Evolutionary conservation across 768 basidiomycete genomes (phyloP).

Genomic region (Suillus subalutaceus): DNA sequence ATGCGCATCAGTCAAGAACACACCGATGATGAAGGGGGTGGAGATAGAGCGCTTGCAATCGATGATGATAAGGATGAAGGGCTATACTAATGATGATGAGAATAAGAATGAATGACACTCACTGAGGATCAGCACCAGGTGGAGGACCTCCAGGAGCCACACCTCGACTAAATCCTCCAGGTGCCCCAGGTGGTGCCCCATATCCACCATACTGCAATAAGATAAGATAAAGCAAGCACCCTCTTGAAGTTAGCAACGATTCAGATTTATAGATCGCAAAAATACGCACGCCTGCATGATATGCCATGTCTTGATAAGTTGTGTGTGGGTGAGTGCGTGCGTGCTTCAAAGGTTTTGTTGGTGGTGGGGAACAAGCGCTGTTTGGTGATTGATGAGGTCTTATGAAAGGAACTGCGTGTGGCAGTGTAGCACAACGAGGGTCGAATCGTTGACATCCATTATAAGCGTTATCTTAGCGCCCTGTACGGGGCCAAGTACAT

Average conservation of each 20-base stretch:
- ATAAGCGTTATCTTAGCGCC: background rate
- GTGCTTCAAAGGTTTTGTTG: background rate
- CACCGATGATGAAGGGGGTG: background rate
- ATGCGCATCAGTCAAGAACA: background rate
- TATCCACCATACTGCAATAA: conserved; percentile 18
- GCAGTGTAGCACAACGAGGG: background rate
- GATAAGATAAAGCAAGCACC: background rate
- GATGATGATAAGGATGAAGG: background rate
- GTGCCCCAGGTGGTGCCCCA: conserved; percentile 7
- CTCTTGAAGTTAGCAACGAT: background rate
- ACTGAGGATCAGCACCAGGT: conserved; percentile 79
- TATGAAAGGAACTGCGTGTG: background rate
- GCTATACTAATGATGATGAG: background rate
- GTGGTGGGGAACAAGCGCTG: background rate
- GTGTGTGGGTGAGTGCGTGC: background rate
- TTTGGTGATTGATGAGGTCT: background rate
- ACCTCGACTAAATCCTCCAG: conserved; percentile 18
- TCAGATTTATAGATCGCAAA: background rate
- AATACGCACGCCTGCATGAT: conserved; percentile 2
- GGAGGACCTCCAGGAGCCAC: conserved; percentile 23
- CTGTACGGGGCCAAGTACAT: background rate
- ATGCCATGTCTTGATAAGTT: conserved; percentile 8
- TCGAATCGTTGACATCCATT: background rate
- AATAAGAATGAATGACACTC: conserved; percentile 27
- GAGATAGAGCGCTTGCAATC: background rate